A percentile compares a stretch with the other conserved stretches of the same genome.
Evolutionary conservation across 1,139 yeast species (phyloP).

Genomic region (Blastobotrys buckinghamii): DNA sequence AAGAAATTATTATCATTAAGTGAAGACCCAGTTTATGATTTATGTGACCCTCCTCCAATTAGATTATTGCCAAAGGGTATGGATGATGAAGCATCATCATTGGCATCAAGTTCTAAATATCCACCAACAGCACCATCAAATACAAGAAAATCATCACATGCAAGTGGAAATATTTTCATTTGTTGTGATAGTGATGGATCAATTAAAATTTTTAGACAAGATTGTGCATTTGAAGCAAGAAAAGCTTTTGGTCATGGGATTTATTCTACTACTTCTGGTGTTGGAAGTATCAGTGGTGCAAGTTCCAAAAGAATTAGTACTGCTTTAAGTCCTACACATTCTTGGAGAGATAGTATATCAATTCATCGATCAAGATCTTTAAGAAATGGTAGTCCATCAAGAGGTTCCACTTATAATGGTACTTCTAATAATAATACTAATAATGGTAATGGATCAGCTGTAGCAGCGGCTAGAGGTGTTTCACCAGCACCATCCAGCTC

Average conservation of each 20-base stretch:
- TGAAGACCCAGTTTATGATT: slow-evolving; percentile 71
- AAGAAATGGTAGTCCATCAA: slow-evolving; percentile 10
- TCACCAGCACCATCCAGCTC: not conserved
- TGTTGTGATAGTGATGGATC: slow-evolving; percentile 72
- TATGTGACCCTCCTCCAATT: slow-evolving; percentile 38
- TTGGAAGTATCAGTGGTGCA: not conserved
- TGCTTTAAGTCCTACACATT: slow-evolving; percentile 20
- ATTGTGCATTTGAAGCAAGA: slow-evolving; percentile 45
- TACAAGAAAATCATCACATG: slow-evolving; percentile 16
- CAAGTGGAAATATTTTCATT: slow-evolving; percentile 48
- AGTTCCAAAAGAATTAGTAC: slow-evolving; percentile 20
- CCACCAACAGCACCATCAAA: not conserved
- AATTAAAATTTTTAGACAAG: slow-evolving; percentile 76
- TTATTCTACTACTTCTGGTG: slow-evolving; percentile 11
- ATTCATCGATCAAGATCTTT: slow-evolving; percentile 16
- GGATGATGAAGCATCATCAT: slow-evolving; percentile 1
- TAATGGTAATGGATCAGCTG: not conserved
- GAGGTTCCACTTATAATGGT: slow-evolving; percentile 2
- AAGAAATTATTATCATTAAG: slow-evolving; percentile 60
- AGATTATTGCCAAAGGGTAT: slow-evolving; percentile 13
- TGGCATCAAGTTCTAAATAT: not conserved
- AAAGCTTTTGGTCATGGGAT: slow-evolving; percentile 19
- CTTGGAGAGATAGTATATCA: slow-evolving; percentile 21
- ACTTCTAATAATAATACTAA: too few relatives aligned
- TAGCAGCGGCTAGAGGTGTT: slow-evolving; percentile 2